Percentiles rank a stretch among this genome's conserved stretches.
Conservation (phyloP, 441 rosid species). For the Adansonia madagascariensis region DNA sequence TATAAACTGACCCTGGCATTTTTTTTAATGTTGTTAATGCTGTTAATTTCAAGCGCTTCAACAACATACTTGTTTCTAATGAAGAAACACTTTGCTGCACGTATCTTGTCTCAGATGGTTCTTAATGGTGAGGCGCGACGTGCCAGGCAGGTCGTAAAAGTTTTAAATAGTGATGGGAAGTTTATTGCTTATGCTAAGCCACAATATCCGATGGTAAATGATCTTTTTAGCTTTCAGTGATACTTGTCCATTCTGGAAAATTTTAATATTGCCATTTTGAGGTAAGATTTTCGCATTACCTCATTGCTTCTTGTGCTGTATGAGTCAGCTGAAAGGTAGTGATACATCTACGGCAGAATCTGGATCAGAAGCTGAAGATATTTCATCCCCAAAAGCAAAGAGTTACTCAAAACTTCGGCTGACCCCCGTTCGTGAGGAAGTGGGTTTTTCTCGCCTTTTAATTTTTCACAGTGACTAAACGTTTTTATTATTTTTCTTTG, state of each 20-base stretch:
- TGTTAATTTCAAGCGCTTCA: conserved; percentile 15
- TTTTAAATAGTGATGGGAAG: conserved; percentile 86
- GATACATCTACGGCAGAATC: conserved; percentile 99
- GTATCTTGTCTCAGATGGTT: conserved; percentile 65
- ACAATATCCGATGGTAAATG: conserved; percentile 66
- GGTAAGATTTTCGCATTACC: neutral
- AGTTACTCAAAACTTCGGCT: conserved; percentile 85
- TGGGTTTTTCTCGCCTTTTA: conserved; percentile 37
- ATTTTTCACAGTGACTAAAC: neutral
- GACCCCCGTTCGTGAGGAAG: conserved; percentile 99
- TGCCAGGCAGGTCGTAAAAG: conserved; percentile 91
- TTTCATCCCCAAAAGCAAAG: conserved; percentile 93
- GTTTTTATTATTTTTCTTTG: conserved; percentile 10
- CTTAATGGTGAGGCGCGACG: conserved; percentile 79
- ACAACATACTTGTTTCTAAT: conserved; percentile 17
- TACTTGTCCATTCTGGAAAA: neutral
- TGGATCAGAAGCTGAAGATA: conserved; percentile 97
- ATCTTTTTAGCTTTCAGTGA: conserved; percentile 18
- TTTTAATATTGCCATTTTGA: neutral
- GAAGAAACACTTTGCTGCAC: conserved; percentile 23
- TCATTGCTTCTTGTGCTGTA: conserved; percentile 11
- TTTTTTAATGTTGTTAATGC: conserved; percentile 21
- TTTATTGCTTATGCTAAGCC: conserved; percentile 94
- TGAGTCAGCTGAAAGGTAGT: conserved; percentile 77
- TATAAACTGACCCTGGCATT: conserved; percentile 29